These are phyloP conservation scores for Prunella vulgaris DNA, from an alignment of 257 asterid species.

Conservation along the genomic window DNA sequence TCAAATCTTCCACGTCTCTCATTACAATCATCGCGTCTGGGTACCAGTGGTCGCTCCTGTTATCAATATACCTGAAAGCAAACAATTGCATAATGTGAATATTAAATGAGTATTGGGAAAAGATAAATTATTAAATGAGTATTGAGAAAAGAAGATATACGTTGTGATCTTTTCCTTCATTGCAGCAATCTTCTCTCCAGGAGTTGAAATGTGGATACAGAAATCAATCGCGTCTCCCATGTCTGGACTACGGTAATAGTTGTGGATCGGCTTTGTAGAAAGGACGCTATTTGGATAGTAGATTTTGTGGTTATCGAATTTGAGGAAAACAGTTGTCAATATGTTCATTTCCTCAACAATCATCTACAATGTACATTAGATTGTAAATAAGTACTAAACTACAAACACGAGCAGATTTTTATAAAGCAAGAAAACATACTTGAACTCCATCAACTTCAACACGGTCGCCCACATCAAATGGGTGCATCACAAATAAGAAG, in stretches of 20 bases:
- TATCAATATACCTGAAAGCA: conserved; percentile 55
- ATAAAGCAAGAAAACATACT: conserved; percentile 34
- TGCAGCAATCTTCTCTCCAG: conserved; percentile 54
- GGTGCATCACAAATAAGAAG: conserved; percentile 92
- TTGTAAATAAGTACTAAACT: neutral
- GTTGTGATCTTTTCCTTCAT: conserved; percentile 81
- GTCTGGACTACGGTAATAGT: conserved; percentile 87
- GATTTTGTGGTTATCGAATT: conserved; percentile 71
- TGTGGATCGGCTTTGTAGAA: conserved; percentile 74
- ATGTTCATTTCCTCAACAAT: conserved; percentile 95
- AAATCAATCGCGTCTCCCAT: conserved; percentile 89
- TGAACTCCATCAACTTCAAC: conserved; percentile 81
- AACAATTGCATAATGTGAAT: neutral
- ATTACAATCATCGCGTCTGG: conserved; percentile 63
- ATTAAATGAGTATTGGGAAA: no score
- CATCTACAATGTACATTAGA: conserved; percentile 49
- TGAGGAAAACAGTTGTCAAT: conserved; percentile 68
- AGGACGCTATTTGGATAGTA: conserved; percentile 72
- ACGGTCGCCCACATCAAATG: conserved; percentile 95
- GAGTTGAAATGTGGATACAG: conserved; percentile 73
- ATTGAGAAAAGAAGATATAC: conserved; percentile 26
- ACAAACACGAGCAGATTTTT: neutral
- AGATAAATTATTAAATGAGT: no score
- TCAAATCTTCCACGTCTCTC: conserved; percentile 89
- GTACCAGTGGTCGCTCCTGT: conserved; percentile 73